These are phyloP conservation scores for Populus tremula DNA, from an alignment of 345 rosid genomes.

Conservation along the genomic window DNA sequence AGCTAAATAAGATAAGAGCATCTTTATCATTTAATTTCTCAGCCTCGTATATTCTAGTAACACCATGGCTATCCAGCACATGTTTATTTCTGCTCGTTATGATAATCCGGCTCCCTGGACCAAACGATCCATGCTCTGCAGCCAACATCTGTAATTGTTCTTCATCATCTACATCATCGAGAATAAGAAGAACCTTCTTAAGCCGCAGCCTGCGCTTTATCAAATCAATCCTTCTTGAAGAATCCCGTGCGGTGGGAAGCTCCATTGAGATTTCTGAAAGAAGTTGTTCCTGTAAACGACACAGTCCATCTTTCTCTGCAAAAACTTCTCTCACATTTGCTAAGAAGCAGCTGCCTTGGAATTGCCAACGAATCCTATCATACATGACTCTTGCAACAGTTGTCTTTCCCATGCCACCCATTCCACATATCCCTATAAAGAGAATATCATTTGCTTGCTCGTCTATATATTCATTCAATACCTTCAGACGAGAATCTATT, in stretches of 20 bases:
- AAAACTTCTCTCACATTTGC: constrained; percentile 14
- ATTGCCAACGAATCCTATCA: background rate
- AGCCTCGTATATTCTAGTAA: background rate
- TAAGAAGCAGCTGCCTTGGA: constrained; percentile 6
- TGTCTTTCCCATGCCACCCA: background rate
- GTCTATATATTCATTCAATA: background rate
- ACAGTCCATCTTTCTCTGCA: background rate
- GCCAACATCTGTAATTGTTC: background rate
- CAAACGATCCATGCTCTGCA: background rate
- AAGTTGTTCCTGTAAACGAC: background rate
- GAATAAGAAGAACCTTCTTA: constrained; percentile 9
- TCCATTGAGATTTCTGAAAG: constrained; percentile 3
- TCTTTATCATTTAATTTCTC: background rate
- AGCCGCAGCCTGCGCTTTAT: background rate
- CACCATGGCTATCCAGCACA: background rate
- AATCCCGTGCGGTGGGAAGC: background rate
- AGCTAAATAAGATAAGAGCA: constrained; percentile 7
- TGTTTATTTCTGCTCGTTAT: constrained; percentile 10
- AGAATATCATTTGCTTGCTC: background rate
- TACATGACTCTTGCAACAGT: constrained; percentile 3
- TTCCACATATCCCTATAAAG: constrained; percentile 1
- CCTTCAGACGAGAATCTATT: background rate
- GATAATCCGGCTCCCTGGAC: constrained; percentile 15
- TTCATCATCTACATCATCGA: constrained; percentile 11
- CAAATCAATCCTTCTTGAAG: background rate